These are phyloP conservation scores for Pseudotsuga menziesii DNA, from an alignment of 75 land plant genomes.

Conservation along the genomic window DNA sequence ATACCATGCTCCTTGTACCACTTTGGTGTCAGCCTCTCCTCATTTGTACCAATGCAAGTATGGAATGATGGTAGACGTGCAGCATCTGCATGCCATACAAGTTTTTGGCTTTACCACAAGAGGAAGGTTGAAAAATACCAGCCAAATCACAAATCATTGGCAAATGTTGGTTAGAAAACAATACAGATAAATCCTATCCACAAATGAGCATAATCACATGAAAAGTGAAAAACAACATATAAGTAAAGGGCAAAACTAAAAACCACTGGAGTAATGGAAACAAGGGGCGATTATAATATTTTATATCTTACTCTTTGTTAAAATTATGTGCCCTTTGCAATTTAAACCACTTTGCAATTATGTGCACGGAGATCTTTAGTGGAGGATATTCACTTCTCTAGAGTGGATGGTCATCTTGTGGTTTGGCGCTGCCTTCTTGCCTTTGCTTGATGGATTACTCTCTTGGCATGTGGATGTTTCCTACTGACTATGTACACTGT, in stretches of 20 bases:
- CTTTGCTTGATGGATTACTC: too few species aligned
- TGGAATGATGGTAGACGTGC: slow-evolving; percentile 87
- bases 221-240: not conserved
- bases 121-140: not conserved
- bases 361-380: too few species aligned
- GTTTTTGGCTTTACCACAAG: not conserved
- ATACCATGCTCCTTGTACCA: slow-evolving; percentile 97
- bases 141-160: not conserved
- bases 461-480: too few species aligned
- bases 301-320: not conserved
- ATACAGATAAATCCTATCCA: not conserved
- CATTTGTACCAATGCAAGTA: slow-evolving; percentile 82
- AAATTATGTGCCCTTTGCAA: not conserved
- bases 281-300: not conserved
- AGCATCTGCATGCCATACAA: slow-evolving; percentile 50
- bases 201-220: not conserved
- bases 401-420: too few species aligned
- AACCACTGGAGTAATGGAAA: not conserved
- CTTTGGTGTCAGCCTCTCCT: slow-evolving; percentile 75
- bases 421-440: too few species aligned
- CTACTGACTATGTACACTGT: too few species aligned
- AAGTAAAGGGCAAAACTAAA: not conserved
- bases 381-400: too few species aligned
- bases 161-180: not conserved
- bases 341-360: too few species aligned